These are phyloP conservation scores for Fusarium sublunatum DNA, from an alignment of 2,329 filamentous ascomycete genomes.

Conservation along the genomic window DNA sequence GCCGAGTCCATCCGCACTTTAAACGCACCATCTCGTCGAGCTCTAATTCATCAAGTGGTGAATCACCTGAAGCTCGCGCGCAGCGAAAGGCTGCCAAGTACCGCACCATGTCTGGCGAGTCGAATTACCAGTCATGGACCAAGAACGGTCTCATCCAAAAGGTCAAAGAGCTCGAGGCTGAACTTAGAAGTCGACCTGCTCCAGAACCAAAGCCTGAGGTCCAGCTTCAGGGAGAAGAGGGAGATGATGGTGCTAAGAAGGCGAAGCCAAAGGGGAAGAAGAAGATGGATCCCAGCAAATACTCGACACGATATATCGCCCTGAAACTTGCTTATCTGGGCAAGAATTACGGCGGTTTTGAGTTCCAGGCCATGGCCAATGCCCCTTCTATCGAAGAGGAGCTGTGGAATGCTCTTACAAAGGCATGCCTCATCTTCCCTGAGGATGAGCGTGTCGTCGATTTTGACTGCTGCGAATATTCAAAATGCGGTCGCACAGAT, in stretches of 20 bases:
- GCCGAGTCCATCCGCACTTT: constrained; percentile 13
- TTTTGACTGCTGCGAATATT: constrained; percentile 89
- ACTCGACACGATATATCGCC: constrained; percentile 85
- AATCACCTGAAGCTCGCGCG: constrained; percentile 23
- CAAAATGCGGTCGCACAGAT: constrained; percentile 94
- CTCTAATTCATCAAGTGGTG: constrained; percentile 42
- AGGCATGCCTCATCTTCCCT: constrained; percentile 83
- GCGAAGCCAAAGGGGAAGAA: constrained; percentile 58
- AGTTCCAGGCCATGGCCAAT: constrained; percentile 80
- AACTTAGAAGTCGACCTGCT: constrained; percentile 65
- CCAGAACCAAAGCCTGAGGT: constrained; percentile 12
- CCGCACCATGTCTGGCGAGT: constrained; percentile 49
- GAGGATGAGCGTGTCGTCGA: constrained; percentile 71
- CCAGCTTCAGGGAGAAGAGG: constrained; percentile 11
- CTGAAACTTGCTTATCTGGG: constrained; percentile 95
- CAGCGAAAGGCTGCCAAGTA: constrained; percentile 33
- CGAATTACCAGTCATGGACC: constrained; percentile 74
- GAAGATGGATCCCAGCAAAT: constrained; percentile 81
- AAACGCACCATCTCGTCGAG: constrained; percentile 11
- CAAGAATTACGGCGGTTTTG: constrained; percentile 90
- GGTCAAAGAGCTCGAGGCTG: constrained; percentile 74
- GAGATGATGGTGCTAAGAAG: constrained; percentile 28
- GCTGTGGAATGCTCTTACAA: constrained; percentile 89
- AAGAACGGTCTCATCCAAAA: constrained; percentile 74
- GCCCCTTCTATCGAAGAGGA: constrained; percentile 91